Percentiles rank a stretch among this genome's conserved stretches.
Evolutionary conservation across 2,329 filamentous ascomycete genomes (phyloP).

Genomic region (Sporothrix variecibatus): DNA sequence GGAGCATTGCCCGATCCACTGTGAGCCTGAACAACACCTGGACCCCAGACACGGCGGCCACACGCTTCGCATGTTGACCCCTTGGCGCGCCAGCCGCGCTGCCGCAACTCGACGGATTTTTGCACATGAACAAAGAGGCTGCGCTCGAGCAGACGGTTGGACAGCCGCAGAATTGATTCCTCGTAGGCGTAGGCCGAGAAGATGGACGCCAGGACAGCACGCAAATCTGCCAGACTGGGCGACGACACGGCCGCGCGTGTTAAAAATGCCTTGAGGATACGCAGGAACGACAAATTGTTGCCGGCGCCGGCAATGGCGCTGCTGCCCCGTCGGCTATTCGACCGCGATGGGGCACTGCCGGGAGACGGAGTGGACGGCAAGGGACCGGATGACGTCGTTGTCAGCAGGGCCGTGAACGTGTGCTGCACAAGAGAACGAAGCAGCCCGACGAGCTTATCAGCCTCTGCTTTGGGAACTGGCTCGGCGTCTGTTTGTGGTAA

Average conservation of each 20-base stretch:
- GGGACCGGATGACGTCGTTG: conserved; percentile 39
- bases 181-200: conserved; percentile 97
- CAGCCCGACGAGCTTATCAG: conserved; percentile 62
- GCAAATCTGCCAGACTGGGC: conserved; percentile 83
- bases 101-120: conserved; percentile 71
- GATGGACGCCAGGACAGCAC: conserved; percentile 81
- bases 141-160: conserved; percentile 82
- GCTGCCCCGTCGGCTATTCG: conserved; percentile 35
- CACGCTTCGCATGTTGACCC: conserved; percentile 89
- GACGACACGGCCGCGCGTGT: conserved; percentile 77
- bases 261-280: conserved; percentile 85
- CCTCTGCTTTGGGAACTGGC: conserved; percentile 43
- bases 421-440: conserved; percentile 83
- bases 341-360: background rate
- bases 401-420: conserved; percentile 83
- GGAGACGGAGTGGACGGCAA: background rate
- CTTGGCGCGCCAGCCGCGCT: conserved; percentile 84
- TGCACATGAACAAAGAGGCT: conserved; percentile 84
- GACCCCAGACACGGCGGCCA: conserved; percentile 81
- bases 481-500: background rate
- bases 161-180: conserved; percentile 80
- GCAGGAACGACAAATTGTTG: conserved; percentile 79
- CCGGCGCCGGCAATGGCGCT: conserved; percentile 38
- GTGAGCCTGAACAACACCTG: conserved; percentile 66
- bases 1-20: background rate